Evolutionary conservation across 1,284 basidiomycete species (phyloP).

Genomic region (Bjerkandera adusta): DNA sequence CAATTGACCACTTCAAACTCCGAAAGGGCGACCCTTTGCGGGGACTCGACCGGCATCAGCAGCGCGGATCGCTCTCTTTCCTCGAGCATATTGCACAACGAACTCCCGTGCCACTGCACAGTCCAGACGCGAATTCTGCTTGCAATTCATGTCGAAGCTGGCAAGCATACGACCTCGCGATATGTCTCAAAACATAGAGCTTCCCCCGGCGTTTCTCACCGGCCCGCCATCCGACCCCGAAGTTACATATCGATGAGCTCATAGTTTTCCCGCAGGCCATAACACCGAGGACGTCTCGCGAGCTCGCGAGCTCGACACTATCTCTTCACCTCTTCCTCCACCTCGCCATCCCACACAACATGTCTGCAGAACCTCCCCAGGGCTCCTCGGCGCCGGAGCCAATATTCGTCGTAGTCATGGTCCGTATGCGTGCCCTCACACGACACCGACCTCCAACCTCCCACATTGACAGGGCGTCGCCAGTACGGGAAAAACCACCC

Average conservation of each 20-base stretch:
- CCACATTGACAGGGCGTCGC: conserved; percentile 59
- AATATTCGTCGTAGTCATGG: conserved; percentile 48
- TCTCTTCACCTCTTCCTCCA: neutral
- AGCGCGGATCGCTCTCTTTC: neutral
- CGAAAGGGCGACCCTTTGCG: too few species aligned
- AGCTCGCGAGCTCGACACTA: neutral
- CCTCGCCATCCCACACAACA: neutral
- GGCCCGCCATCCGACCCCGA: neutral
- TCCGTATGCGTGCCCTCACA: conserved; percentile 22
- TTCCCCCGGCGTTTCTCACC: neutral
- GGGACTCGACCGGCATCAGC: too few species aligned
- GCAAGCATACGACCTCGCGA: neutral
- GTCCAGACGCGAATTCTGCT: too few species aligned
- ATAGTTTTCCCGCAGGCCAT: conserved; percentile 1
- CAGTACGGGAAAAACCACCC: conserved; percentile 87
- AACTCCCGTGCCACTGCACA: too few species aligned
- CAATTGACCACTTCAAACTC: too few species aligned
- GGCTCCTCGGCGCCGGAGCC: conserved; percentile 16
- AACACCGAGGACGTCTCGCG: neutral
- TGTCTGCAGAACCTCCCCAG: neutral
- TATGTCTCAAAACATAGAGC: neutral
- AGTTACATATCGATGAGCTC: neutral
- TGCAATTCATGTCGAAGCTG: neutral
- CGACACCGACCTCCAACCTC: neutral
- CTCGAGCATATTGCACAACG: neutral